Evolutionary conservation across 257 asterid genomes (phyloP).

Genomic region (Solanum bulbocastanum): DNA sequence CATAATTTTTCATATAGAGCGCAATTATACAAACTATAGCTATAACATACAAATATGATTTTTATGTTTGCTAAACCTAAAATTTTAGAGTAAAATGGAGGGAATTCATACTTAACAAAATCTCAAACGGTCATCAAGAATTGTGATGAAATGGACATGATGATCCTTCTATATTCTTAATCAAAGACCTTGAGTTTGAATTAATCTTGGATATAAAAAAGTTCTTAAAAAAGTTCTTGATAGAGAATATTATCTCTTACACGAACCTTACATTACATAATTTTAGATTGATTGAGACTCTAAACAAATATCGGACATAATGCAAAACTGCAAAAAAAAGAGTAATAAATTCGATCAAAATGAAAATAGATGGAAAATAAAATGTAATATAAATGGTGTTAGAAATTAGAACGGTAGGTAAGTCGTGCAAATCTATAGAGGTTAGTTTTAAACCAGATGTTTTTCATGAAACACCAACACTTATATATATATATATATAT

Average conservation of each 20-base stretch:
- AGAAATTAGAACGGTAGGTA: slow-evolving; percentile 17
- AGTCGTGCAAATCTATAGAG: slow-evolving; percentile 21
- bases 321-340: not conserved
- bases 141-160: no score
- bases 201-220: not conserved
- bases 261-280: fast-evolving
- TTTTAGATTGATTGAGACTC: not conserved
- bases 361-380: not conserved
- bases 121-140: no score
- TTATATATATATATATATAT: not conserved
- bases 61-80: no score
- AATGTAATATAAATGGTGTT: not conserved
- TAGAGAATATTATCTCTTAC: fast-evolving
- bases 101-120: not conserved
- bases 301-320: not conserved
- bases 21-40: no score
- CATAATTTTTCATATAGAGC: no score
- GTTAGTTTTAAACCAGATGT: not conserved
- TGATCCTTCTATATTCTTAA: not conserved
- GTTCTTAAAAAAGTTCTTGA: not conserved
- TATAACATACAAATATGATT: no score
- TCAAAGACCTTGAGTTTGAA: not conserved
- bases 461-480: not conserved
- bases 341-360: no score
- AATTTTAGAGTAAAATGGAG: not conserved